Percentiles rank a stretch among this genome's conserved stretches.
These are phyloP conservation scores for Candida cerambycidarum DNA, from an alignment of 805 yeast species.

Conservation along the genomic window DNA sequence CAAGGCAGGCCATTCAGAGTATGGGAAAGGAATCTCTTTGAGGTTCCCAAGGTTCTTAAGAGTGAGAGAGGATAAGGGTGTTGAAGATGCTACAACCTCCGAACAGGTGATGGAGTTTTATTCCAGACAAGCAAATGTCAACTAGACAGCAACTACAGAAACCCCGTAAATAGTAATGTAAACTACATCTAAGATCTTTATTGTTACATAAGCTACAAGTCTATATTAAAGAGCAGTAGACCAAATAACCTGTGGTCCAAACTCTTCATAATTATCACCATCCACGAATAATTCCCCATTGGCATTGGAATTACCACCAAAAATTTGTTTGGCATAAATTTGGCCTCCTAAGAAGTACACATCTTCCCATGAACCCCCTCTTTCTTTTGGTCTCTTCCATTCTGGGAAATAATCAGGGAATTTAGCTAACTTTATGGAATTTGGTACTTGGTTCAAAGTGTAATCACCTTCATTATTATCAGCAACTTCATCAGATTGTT, in stretches of 20 bases:
- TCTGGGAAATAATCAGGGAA: constrained; percentile 92
- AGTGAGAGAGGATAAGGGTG: constrained; percentile 79
- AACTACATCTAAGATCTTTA: background rate
- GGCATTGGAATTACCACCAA: constrained; percentile 55
- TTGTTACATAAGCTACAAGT: background rate
- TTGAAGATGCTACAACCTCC: constrained; percentile 84
- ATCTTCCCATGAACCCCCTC: constrained; percentile 65
- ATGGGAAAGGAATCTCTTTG: constrained; percentile 81
- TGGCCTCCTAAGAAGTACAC: constrained; percentile 83
- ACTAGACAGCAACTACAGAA: background rate
- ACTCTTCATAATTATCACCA: constrained; percentile 68
- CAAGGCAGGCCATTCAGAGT: constrained; percentile 72
- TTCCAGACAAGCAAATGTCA: constrained; percentile 58
- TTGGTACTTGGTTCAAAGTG: constrained; percentile 67
- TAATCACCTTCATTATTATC: constrained; percentile 26
- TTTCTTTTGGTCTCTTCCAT: constrained; percentile 66
- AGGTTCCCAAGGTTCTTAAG: constrained; percentile 87
- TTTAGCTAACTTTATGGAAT: constrained; percentile 63
- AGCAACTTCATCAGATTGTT: constrained; percentile 38
- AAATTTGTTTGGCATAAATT: constrained; percentile 82
- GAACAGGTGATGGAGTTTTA: constrained; percentile 84
- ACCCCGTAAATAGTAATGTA: too few species aligned
- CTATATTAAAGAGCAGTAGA: constrained; percentile 20
- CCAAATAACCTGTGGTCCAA: constrained; percentile 86
- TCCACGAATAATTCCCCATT: constrained; percentile 64